Evolutionary conservation across 495 filamentous ascomycete species (phyloP), one percentile per base, ranked within the genome.

Genomic region (Hypoxylon perforatum): DNA sequence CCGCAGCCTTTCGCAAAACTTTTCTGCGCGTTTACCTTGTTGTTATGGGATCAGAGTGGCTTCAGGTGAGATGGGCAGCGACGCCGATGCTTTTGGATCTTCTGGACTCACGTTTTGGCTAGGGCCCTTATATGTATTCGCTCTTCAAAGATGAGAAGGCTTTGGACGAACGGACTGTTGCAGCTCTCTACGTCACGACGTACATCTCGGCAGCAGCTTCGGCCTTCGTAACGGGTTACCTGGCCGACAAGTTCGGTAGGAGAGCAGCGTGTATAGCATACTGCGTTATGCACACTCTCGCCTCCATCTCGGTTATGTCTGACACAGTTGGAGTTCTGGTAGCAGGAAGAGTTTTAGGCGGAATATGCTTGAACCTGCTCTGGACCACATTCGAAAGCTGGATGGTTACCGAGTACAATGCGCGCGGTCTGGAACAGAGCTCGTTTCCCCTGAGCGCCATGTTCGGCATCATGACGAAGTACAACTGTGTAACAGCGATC

Each of bases 341-440:
- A 41, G 55, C 64, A 1, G 82, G 82, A 1, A 62, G 81, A 9
- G 67, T 77, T 2, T 70, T 83, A 4, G 79, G 80, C 18, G 82
- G 82, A 0, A 48, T 85, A 30, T 72, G 71, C 18, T 77, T 81
- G 21, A 81, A 77, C 2, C 68, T 85, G 3, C 70, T 84, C 35
- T 85, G 80, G 69, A 80, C 75, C 12, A 76, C 72, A 8, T 81
- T 82, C 57, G 79, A 85, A 66, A 79, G 77, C 47, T 85, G 81
- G 81, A 81, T 85, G 80, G 74, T 84, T 35, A 77, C 81, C 9
- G 82, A 84, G 62, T 83, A 77, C 45, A 74, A 78, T 53, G 47
- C 64, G 8, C 69, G 72, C 22, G 71, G 57, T 12, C 66, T 80
- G 5, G 65, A 72, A 28, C 48, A 30, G 44, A 59, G 66, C 28